A percentile compares a stretch with the other conserved stretches of the same genome.
phyloP scores from a whole-genome alignment of 768 basidiomycete genomes.

The Myochromella boudieri region DNA sequence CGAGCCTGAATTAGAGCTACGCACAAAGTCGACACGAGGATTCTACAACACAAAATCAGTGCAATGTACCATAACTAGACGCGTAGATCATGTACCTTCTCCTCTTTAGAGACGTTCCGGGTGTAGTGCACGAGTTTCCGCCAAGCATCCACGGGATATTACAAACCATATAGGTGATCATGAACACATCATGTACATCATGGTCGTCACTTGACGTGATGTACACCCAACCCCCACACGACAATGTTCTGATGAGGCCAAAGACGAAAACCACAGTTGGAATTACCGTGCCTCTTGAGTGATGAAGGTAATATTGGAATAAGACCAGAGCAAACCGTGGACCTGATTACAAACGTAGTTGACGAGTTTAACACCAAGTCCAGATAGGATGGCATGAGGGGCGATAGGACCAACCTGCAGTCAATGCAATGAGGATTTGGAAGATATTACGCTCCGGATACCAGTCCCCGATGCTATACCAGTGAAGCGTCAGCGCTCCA shows the following conservation, averaged over 20 bases:
- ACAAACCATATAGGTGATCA: constrained; percentile 83
- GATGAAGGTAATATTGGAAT: constrained; percentile 61
- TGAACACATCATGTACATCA: constrained; percentile 81
- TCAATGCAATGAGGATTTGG: constrained; percentile 85
- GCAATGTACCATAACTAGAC: not conserved
- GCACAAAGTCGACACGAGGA: constrained; percentile 51
- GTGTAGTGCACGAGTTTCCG: constrained; percentile 56
- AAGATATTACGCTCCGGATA: constrained; percentile 84
- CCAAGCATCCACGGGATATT: constrained; percentile 91
- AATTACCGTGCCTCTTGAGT: constrained; percentile 38
- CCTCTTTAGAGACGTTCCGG: constrained; percentile 38
- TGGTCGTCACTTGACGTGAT: constrained; percentile 85
- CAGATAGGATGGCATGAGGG: not conserved
- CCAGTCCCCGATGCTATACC: constrained; percentile 82
- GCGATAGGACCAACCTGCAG: constrained; percentile 59
- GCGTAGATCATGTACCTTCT: constrained; percentile 44
- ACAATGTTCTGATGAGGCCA: constrained; percentile 72
- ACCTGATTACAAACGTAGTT: constrained; percentile 35
- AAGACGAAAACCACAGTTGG: constrained; percentile 54
- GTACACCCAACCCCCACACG: constrained; percentile 92
- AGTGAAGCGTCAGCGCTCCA: not conserved
- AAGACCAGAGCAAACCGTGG: constrained; percentile 71
- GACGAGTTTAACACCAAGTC: not conserved
- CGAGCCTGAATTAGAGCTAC: constrained; percentile 14
- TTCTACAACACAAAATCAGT: constrained; percentile 33